phyloP scores from a whole-genome alignment of 305 asterid genomes.

The Fraxinus sp. region DNA sequence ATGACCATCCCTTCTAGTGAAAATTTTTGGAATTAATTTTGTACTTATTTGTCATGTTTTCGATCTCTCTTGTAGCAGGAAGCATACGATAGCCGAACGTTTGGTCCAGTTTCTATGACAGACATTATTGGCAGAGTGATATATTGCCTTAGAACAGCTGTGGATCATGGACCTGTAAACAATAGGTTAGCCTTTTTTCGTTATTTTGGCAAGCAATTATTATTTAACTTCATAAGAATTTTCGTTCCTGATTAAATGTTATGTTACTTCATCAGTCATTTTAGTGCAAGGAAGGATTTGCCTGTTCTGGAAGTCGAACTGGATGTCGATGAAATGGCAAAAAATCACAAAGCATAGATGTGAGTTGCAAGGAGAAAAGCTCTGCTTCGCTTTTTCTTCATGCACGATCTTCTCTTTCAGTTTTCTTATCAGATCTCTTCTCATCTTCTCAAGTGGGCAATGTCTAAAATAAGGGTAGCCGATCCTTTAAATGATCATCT shows the following conservation, averaged over 20 bases:
- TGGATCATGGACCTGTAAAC: conserved; percentile 81
- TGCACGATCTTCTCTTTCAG: not conserved
- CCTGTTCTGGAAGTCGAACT: conserved; percentile 77
- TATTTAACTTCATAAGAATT: not conserved
- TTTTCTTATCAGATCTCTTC: conserved; percentile 16
- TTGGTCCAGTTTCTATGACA: conserved; percentile 73
- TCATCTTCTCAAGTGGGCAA: not conserved
- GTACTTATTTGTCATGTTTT: not conserved
- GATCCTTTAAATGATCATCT: not conserved
- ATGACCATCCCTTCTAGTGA: not conserved
- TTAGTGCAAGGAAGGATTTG: conserved; percentile 51
- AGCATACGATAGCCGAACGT: conserved; percentile 73
- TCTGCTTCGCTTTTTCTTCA: not conserved
- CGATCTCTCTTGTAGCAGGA: conserved; percentile 50
- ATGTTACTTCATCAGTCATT: conserved; percentile 36
- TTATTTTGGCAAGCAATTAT: not conserved
- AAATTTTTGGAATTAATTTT: not conserved
- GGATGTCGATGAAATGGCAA: conserved; percentile 77
- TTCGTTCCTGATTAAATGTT: not conserved
- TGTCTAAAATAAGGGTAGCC: not conserved
- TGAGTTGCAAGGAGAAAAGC: conserved; percentile 8
- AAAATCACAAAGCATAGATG: conserved; percentile 59
- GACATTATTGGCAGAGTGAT: conserved; percentile 74
- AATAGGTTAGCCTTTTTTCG: conserved; percentile 54
- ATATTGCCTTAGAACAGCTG: conserved; percentile 72